A percentile compares a stretch with the other conserved stretches of the same genome.
Conservation (phyloP, 192 early-diverging fungal genomes). For the Haplosporangium gracile region DNA sequence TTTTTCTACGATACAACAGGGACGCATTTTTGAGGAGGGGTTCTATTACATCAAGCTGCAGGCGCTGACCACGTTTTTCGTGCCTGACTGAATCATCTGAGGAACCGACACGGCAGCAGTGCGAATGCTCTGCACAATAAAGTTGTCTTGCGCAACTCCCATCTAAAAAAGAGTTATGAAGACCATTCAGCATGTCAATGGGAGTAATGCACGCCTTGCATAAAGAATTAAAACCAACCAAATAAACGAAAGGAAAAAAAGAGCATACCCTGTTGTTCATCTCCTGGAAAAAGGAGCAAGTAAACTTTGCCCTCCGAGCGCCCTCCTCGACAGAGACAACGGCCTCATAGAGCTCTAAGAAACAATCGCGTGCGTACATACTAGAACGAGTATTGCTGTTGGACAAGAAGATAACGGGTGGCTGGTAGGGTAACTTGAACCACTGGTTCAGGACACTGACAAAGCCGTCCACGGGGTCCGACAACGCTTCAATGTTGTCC, state of each 20-base stretch:
- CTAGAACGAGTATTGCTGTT: conserved; percentile 58
- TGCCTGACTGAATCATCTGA: conserved; percentile 43
- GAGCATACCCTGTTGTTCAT: conserved; percentile 44
- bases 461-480: conserved; percentile 60
- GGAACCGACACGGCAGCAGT: conserved; percentile 40
- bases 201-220: not conserved
- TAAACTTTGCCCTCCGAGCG: conserved; percentile 56
- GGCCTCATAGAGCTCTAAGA: conserved; percentile 61
- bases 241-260: not conserved
- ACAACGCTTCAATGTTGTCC: conserved; percentile 58
- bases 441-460: conserved; percentile 59
- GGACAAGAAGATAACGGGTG: conserved; percentile 63
- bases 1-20: not conserved
- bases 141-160: conserved; percentile 60
- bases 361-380: conserved; percentile 59
- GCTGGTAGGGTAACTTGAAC: conserved; percentile 58
- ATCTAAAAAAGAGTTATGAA: conserved; percentile 10
- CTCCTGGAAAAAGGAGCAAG: conserved; percentile 61
- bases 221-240: too few species aligned
- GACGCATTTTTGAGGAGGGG: not conserved
- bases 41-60: conserved; percentile 43
- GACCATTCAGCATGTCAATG: not conserved
- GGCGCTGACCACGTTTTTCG: conserved; percentile 28
- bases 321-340: conserved; percentile 56
- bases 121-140: conserved; percentile 60